phyloP scores from a whole-genome alignment of 805 yeast genomes.

The Metschnikowia shivogae region DNA sequence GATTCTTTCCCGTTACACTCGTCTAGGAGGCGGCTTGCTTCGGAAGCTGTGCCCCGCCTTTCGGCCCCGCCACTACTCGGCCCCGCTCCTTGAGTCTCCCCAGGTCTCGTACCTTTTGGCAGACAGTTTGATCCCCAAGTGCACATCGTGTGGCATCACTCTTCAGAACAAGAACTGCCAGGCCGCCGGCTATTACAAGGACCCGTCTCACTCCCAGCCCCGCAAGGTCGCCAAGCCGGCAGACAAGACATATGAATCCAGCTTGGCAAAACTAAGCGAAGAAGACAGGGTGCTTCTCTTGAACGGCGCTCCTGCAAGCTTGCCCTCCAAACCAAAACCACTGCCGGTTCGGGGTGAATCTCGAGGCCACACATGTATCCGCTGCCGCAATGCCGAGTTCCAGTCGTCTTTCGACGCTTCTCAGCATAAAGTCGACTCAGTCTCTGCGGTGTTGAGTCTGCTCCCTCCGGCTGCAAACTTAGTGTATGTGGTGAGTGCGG shows the following conservation, averaged over 20 bases:
- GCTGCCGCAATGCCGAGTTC: slow-evolving; percentile 53
- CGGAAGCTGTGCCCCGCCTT: neutral
- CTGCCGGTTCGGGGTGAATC: neutral
- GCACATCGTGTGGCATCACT: slow-evolving; percentile 56
- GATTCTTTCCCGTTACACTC: neutral
- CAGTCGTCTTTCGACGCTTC: slow-evolving; percentile 33
- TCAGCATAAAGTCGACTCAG: slow-evolving; percentile 27
- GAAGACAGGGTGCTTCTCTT: slow-evolving; percentile 28
- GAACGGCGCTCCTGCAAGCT: slow-evolving; percentile 13
- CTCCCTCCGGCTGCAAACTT: slow-evolving; percentile 46
- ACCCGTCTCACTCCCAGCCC: slow-evolving; percentile 3
- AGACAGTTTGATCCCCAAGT: slow-evolving; percentile 22
- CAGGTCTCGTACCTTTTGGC: slow-evolving; percentile 14
- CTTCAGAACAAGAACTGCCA: slow-evolving; percentile 40
- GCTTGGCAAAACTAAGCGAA: slow-evolving; percentile 16
- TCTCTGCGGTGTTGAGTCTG: slow-evolving; percentile 17
- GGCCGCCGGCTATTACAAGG: slow-evolving; percentile 43
- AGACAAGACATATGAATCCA: slow-evolving; percentile 23
- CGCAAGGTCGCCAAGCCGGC: neutral
- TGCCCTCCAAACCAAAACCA: neutral
- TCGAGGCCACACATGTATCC: slow-evolving; percentile 38
- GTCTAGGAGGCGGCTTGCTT: neutral
- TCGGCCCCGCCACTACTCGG: neutral
- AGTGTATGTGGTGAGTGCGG: slow-evolving; percentile 59
- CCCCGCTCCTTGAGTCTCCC: neutral